A percentile compares a stretch with the other conserved stretches of the same genome.
phyloP scores from a whole-genome alignment of 495 filamentous ascomycete genomes.

The Darksidea phi region DNA sequence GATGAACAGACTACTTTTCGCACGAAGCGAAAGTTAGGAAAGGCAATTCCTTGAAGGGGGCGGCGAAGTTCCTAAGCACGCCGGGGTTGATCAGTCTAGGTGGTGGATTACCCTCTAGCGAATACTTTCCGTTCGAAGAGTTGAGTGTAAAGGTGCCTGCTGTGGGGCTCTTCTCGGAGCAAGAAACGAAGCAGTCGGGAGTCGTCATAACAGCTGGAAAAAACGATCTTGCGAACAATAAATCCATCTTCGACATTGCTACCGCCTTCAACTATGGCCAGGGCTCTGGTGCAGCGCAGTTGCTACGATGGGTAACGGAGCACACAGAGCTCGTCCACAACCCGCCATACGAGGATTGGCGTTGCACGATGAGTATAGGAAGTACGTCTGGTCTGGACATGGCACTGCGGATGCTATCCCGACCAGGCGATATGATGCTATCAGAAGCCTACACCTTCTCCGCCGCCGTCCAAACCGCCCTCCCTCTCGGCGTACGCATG shows the following conservation, averaged over 20 bases:
- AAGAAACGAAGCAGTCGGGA: conserved; percentile 51
- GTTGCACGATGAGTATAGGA: conserved; percentile 69
- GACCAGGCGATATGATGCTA: conserved; percentile 68
- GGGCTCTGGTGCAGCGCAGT: conserved; percentile 77
- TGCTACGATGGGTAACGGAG: conserved; percentile 86
- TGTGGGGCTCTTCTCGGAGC: conserved; percentile 66
- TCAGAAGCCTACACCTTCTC: conserved; percentile 87
- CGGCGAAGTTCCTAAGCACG: conserved; percentile 70
- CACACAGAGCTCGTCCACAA: conserved; percentile 78
- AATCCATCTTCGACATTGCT: conserved; percentile 69
- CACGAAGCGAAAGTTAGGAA: conserved; percentile 49
- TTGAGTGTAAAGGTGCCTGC: conserved; percentile 66
- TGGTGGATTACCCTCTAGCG: conserved; percentile 82
- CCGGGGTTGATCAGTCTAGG: conserved; percentile 82
- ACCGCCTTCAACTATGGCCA: conserved; percentile 90
- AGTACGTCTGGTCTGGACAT: conserved; percentile 77
- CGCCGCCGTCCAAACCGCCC: conserved; percentile 76
- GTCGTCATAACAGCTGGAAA: conserved; percentile 65
- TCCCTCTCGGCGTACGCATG: conserved; percentile 71
- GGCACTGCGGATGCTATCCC: conserved; percentile 71
- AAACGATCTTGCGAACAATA: conserved; percentile 69
- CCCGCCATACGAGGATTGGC: conserved; percentile 84
- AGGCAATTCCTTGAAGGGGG: conserved; percentile 62
- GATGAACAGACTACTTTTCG: conserved; percentile 53
- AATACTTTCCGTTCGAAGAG: conserved; percentile 83